Conservation (phyloP, 345 rosid genomes). For the Tarenaya hassleriana region DNA sequence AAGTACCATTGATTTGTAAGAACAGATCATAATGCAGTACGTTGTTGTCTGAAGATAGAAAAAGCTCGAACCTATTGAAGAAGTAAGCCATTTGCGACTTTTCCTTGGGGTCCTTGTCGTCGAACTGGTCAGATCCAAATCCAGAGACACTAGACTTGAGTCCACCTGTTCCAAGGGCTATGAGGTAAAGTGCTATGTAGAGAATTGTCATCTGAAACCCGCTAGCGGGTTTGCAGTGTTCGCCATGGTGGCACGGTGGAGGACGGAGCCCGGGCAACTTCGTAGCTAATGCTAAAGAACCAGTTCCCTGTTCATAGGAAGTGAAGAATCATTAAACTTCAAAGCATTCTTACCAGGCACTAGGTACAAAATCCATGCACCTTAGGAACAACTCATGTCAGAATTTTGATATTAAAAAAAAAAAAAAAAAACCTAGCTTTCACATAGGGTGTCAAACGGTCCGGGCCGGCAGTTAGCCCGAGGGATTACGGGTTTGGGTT, state of each 20-base stretch:
- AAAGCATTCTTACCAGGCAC: no score
- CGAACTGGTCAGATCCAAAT: conserved; percentile 65
- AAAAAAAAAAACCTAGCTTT: no score
- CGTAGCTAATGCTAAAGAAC: conserved; percentile 48
- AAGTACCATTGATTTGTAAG: background rate
- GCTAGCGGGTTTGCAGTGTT: conserved; percentile 44
- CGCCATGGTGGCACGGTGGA: conserved; percentile 44
- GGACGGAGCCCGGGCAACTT: conserved; percentile 62
- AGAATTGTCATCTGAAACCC: conserved; percentile 68
- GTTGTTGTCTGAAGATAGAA: background rate
- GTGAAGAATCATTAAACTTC: background rate
- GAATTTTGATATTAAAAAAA: no score
- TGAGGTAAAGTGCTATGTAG: conserved; percentile 45
- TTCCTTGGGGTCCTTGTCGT: conserved; percentile 48
- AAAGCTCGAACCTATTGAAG: conserved; percentile 40
- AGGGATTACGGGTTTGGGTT: no score
- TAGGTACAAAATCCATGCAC: background rate
- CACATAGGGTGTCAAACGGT: no score
- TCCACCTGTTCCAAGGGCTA: conserved; percentile 68
- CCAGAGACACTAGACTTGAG: conserved; percentile 70
- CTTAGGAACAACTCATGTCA: no score
- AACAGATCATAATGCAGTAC: no score
- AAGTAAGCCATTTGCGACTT: conserved; percentile 51
- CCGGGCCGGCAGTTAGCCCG: no score
- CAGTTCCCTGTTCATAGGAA: conserved; percentile 49